Conservation (phyloP, 202 grass and related monocot species). For the Setaria italica region DNA sequence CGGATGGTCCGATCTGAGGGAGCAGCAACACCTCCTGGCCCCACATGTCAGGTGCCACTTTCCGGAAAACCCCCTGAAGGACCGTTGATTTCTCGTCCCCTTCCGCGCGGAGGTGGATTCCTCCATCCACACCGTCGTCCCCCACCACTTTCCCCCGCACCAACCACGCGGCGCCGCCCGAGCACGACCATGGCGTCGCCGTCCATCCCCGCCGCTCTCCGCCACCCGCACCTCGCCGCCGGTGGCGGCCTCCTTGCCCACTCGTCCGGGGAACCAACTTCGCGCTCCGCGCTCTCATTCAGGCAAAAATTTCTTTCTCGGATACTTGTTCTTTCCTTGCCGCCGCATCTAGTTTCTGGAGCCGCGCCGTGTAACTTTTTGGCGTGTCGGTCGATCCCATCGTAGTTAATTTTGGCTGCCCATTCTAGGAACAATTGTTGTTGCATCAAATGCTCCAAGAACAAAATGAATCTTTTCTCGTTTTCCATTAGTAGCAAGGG, state of each 20-base stretch:
- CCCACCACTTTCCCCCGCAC: not conserved
- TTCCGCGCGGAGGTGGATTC: not conserved
- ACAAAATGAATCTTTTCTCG: not conserved
- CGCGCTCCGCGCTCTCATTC: constrained; percentile 34
- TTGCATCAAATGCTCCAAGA: not conserved
- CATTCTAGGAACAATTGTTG: not conserved
- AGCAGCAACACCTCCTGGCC: not conserved
- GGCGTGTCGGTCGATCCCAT: not conserved
- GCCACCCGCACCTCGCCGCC: not conserved
- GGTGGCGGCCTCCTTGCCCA: not conserved
- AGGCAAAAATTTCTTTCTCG: constrained; percentile 32
- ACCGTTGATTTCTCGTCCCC: not conserved
- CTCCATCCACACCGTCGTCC: constrained; percentile 14
- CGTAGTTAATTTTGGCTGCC: not conserved
- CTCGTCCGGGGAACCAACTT: constrained; percentile 5
- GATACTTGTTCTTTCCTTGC: not conserved
- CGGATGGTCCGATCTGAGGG: not conserved
- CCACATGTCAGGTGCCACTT: constrained; percentile 17
- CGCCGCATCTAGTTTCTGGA: not conserved
- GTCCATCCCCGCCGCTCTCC: constrained; percentile 33
- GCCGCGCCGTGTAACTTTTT: not conserved
- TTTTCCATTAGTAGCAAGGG: not conserved
- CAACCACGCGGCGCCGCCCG: constrained; percentile 45
- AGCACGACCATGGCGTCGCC: constrained; percentile 55
- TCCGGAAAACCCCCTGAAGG: not conserved